Evolutionary conservation across 1,284 basidiomycete species (phyloP).

Genomic region (Xerocomus cyaneibrunnescens): DNA sequence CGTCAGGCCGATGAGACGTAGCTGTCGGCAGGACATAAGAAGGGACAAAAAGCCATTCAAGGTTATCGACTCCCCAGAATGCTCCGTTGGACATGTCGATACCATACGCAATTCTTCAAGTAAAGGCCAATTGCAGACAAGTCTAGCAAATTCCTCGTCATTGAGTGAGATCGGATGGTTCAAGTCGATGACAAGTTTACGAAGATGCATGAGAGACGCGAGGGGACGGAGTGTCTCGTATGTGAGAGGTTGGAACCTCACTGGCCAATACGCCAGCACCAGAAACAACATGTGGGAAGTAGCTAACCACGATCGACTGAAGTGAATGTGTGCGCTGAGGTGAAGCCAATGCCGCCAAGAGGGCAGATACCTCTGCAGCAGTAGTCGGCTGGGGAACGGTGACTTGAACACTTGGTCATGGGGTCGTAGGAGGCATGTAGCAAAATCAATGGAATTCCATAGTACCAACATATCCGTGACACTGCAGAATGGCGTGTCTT

Average conservation of each 20-base stretch:
- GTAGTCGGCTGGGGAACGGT: neutral
- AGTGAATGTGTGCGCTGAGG: constrained; percentile 5
- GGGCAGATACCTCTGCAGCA: neutral
- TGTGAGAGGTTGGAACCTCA: neutral
- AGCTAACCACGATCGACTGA: neutral
- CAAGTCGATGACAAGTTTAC: neutral
- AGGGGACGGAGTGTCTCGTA: neutral
- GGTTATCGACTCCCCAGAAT: neutral
- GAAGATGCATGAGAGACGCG: constrained; percentile 2
- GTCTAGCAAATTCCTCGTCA: neutral
- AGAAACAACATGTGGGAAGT: neutral
- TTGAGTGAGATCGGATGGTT: neutral
- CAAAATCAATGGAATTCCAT: neutral
- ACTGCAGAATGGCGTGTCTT: constrained; percentile 3
- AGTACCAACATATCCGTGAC: neutral
- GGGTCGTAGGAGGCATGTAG: constrained; percentile 1
- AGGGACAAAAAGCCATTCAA: neutral
- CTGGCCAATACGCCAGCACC: neutral
- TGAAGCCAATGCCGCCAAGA: constrained; percentile 2
- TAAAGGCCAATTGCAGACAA: neutral
- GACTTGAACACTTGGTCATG: constrained; percentile 4
- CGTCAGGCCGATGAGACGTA: neutral
- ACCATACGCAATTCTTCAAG: neutral
- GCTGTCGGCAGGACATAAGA: neutral
- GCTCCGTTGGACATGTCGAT: neutral